phyloP scores from a whole-genome alignment of 169 alveolate species.

The Toxoplasma gondii region DNA sequence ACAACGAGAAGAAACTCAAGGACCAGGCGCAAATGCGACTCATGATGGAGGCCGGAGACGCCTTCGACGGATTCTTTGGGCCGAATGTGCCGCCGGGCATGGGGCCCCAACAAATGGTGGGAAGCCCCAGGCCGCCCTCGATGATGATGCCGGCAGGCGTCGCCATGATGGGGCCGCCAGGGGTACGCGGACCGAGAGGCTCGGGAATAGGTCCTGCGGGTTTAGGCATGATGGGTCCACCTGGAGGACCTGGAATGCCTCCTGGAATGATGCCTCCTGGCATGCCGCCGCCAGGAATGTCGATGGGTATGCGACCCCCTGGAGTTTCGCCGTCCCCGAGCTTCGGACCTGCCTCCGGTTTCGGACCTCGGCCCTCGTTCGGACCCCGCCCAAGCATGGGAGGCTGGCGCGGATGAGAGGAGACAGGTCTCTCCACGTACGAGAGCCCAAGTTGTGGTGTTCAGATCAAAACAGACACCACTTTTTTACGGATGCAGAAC shows the following conservation, averaged over 20 bases:
- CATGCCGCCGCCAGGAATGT: constrained; percentile 22
- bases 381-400: constrained; percentile 15
- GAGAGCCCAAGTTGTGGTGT: no score
- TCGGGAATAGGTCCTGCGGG: neutral
- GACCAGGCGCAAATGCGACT: constrained; percentile 26
- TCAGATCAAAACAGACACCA: no score
- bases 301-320: neutral
- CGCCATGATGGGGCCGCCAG: constrained; percentile 1
- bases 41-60: constrained; percentile 41
- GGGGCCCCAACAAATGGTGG: constrained; percentile 27
- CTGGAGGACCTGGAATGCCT: constrained; percentile 35
- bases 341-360: neutral
- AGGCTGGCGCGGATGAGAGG: neutral
- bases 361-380: neutral
- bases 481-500: no score
- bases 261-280: constrained; percentile 24
- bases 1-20: constrained; percentile 5
- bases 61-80: constrained; percentile 25
- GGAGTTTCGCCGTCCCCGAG: neutral
- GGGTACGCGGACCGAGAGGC: constrained; percentile 42
- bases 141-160: constrained; percentile 21
- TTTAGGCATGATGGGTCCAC: constrained; percentile 60
- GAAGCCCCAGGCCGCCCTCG: constrained; percentile 1
- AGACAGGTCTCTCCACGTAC: no score
- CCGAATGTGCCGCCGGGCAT: constrained; percentile 10